phyloP scores from a whole-genome alignment of 2,329 filamentous ascomycete species.

The Fusarium concolor region DNA sequence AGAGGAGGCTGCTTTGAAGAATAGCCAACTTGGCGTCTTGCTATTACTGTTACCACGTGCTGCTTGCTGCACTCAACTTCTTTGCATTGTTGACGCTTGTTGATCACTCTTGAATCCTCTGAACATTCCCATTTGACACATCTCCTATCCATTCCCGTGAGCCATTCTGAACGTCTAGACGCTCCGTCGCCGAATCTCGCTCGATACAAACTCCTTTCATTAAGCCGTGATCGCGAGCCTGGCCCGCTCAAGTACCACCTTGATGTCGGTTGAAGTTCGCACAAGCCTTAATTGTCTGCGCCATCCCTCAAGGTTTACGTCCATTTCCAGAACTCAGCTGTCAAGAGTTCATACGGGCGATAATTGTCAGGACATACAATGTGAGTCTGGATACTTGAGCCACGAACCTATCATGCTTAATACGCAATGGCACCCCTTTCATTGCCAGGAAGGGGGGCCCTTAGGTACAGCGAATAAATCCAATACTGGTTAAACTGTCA shows the following conservation, averaged over 20 bases:
- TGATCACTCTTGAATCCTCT: slow-evolving; percentile 10
- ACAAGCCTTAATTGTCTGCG: slow-evolving; percentile 67
- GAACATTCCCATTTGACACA: slow-evolving; percentile 12
- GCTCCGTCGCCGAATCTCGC: slow-evolving; percentile 18
- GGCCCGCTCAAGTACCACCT: slow-evolving; percentile 56
- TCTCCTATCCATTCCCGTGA: slow-evolving; percentile 12
- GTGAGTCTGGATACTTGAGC: slow-evolving; percentile 46
- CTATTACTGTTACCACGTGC: slow-evolving; percentile 39
- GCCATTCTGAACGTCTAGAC: slow-evolving; percentile 3
- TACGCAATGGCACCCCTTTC: slow-evolving; percentile 35
- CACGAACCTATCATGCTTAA: slow-evolving; percentile 40
- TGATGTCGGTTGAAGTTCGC: slow-evolving; percentile 71
- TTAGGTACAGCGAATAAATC: slow-evolving; percentile 38
- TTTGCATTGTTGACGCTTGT: slow-evolving; percentile 20
- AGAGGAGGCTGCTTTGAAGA: slow-evolving; percentile 42
- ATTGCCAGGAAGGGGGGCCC: slow-evolving; percentile 33
- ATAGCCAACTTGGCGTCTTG: slow-evolving; percentile 43
- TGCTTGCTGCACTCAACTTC: slow-evolving; percentile 32
- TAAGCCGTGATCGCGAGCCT: slow-evolving; percentile 44
- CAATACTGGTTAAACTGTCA: slow-evolving; percentile 48
- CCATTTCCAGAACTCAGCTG: slow-evolving; percentile 66
- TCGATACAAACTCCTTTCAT: slow-evolving; percentile 10
- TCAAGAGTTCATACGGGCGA: slow-evolving; percentile 67
- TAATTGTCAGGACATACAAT: slow-evolving; percentile 66
- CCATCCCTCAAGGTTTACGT: slow-evolving; percentile 68